These are phyloP conservation scores for Achaetomium macrosporum DNA, from an alignment of 2,329 filamentous ascomycete species.

Conservation along the genomic window DNA sequence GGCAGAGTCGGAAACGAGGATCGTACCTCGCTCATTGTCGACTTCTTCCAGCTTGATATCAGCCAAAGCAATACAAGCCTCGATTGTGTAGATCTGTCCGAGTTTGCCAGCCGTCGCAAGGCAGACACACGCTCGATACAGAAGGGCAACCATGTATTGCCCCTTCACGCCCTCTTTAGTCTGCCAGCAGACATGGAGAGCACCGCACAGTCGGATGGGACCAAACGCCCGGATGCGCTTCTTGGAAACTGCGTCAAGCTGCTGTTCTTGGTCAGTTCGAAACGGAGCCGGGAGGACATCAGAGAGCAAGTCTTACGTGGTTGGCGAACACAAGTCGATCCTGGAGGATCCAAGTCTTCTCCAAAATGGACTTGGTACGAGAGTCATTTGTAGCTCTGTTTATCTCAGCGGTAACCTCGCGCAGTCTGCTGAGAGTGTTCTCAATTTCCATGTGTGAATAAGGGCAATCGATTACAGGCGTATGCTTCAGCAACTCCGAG, in stretches of 20 bases:
- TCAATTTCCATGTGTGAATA: conserved; percentile 75
- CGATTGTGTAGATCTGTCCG: conserved; percentile 64
- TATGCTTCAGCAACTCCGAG: conserved; percentile 73
- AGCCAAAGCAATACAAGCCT: conserved; percentile 65
- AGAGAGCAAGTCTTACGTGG: conserved; percentile 46
- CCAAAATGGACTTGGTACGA: conserved; percentile 60
- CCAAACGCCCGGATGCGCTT: conserved; percentile 74
- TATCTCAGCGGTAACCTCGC: conserved; percentile 70
- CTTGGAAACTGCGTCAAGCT: conserved; percentile 47
- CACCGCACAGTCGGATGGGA: conserved; percentile 73
- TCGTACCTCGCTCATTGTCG: conserved; percentile 67
- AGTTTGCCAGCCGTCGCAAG: conserved; percentile 62
- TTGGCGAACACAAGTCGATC: conserved; percentile 71
- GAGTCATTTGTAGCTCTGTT: conserved; percentile 79
- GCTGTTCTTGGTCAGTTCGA: conserved; percentile 32
- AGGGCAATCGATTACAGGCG: conserved; percentile 79
- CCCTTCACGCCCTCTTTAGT: conserved; percentile 62
- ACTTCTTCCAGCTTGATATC: conserved; percentile 63
- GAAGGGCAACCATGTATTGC: conserved; percentile 74
- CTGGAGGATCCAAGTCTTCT: conserved; percentile 80
- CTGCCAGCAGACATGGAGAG: conserved; percentile 78
- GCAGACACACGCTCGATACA: conserved; percentile 77
- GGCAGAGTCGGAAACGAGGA: conserved; percentile 14
- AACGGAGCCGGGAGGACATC: not conserved
- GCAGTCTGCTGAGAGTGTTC: conserved; percentile 63